phyloP scores from a whole-genome alignment of 768 basidiomycete genomes.

The Amanita exitialis region DNA sequence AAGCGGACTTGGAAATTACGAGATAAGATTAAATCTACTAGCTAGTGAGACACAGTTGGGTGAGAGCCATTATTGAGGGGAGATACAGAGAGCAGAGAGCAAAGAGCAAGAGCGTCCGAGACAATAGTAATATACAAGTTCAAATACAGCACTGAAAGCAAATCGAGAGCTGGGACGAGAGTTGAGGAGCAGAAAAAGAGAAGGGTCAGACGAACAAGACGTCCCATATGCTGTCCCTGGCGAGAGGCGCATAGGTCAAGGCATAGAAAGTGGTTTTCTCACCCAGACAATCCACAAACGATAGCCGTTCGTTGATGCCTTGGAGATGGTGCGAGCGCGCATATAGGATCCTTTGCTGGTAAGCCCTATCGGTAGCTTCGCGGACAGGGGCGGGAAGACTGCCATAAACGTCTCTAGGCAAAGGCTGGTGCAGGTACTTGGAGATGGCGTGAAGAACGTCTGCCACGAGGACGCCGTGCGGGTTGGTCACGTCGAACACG shows the following conservation, averaged over 20 bases:
- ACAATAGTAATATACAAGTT: neutral
- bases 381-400: neutral
- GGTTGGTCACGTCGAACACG: constrained; percentile 5
- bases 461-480: neutral
- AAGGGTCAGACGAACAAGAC: neutral
- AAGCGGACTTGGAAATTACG: neutral
- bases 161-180: constrained; percentile 1
- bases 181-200: neutral
- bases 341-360: neutral
- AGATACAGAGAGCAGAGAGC: neutral
- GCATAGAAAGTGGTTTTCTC: constrained; percentile 1
- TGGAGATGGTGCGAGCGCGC: neutral
- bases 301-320: constrained; percentile 1
- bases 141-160: neutral
- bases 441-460: neutral
- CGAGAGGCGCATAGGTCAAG: neutral
- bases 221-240: neutral
- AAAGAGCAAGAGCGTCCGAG: too few relatives aligned
- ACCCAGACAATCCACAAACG: constrained; percentile 8
- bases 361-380: constrained; percentile 3
- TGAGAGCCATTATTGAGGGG: neutral
- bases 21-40: constrained; percentile 1
- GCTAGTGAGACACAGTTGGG: neutral
- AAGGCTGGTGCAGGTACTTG: neutral
- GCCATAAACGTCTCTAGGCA: constrained; percentile 6